phyloP scores from a whole-genome alignment of 257 asterid species.

The Nicotiana attenuata region DNA sequence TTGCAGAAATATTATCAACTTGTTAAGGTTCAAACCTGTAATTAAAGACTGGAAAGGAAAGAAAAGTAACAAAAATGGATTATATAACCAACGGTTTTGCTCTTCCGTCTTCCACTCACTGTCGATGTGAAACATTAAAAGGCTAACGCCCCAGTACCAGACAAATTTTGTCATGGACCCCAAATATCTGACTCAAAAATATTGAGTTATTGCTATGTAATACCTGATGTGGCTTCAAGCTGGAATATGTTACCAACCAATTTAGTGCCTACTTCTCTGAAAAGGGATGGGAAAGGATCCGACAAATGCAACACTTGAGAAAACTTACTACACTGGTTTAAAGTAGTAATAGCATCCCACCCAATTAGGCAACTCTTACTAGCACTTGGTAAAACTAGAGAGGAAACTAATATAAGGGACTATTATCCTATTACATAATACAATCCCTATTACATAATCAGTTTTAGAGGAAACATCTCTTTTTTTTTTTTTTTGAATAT shows the following conservation, averaged over 20 bases:
- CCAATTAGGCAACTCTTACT: too few relatives aligned
- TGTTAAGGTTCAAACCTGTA: constrained; percentile 19
- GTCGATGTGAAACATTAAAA: background rate
- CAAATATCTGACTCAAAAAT: too few relatives aligned
- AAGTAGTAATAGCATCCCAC: too few relatives aligned
- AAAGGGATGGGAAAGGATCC: background rate
- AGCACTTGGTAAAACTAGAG: too few relatives aligned
- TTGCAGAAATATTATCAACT: constrained; percentile 36
- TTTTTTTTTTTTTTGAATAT: too few relatives aligned
- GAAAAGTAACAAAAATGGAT: background rate
- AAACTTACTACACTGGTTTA: too few relatives aligned
- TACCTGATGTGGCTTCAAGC: background rate
- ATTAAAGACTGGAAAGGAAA: background rate
- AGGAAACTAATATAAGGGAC: too few relatives aligned
- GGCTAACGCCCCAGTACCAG: background rate
- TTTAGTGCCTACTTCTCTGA: background rate
- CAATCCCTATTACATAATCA: too few relatives aligned
- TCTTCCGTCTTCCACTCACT: background rate
- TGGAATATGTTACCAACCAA: background rate
- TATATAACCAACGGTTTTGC: background rate
- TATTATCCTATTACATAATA: too few relatives aligned
- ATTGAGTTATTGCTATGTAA: too few relatives aligned
- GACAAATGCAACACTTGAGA: too few relatives aligned
- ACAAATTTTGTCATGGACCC: background rate
- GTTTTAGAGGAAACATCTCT: too few relatives aligned